Conservation (phyloP, 192 early-diverging fungal species). For the Coemansia sp. region DNA sequence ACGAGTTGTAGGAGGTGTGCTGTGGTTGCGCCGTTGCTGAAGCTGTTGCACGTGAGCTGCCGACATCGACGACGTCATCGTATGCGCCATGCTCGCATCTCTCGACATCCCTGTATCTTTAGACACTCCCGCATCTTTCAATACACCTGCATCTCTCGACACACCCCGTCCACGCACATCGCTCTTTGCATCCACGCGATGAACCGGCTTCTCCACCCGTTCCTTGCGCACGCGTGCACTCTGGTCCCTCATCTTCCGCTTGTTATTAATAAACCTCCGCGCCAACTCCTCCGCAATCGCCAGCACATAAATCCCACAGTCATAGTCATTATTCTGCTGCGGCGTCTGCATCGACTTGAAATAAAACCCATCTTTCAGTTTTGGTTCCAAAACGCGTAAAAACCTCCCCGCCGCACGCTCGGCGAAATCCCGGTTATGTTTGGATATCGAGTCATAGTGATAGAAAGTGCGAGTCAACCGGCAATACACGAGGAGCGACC, state of each 20-base stretch:
- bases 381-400: slow-evolving; percentile 42
- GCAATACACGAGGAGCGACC: slow-evolving; percentile 53
- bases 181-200: too few species aligned
- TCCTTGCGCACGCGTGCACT: too few species aligned
- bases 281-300: slow-evolving; percentile 52
- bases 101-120: background rate
- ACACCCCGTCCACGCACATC: too few species aligned
- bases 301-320: slow-evolving; percentile 54
- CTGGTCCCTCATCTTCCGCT: slow-evolving; percentile 7
- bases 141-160: too few species aligned
- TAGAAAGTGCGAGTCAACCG: slow-evolving; percentile 52
- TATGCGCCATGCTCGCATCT: background rate
- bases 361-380: slow-evolving; percentile 42
- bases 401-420: slow-evolving; percentile 50
- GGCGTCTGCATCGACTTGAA: slow-evolving; percentile 57
- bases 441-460: slow-evolving; percentile 52
- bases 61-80: slow-evolving; percentile 9
- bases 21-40: slow-evolving; percentile 13
- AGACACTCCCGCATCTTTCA: too few species aligned
- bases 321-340: slow-evolving; percentile 55
- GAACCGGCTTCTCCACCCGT: too few species aligned
- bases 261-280: slow-evolving; percentile 44
- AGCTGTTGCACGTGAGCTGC: slow-evolving; percentile 19
- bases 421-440: slow-evolving; percentile 48
- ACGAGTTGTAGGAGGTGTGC: slow-evolving; percentile 11